A percentile compares a stretch with the other conserved stretches of the same genome.
phyloP scores from a whole-genome alignment of 805 yeast species.

The Monosporozyma solicola region DNA sequence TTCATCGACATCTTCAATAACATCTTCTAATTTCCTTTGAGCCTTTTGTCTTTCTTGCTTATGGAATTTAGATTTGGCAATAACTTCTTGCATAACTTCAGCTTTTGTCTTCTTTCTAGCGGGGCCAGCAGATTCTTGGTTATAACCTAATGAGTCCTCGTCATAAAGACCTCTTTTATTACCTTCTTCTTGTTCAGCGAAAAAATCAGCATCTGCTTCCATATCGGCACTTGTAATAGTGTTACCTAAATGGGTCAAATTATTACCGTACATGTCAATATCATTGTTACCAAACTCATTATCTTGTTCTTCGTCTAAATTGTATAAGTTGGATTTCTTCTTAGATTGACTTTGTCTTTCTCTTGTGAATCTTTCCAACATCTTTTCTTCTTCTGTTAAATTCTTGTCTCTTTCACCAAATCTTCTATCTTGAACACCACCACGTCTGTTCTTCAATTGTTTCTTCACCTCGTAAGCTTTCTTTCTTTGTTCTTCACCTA shows the following conservation, averaged over 20 bases:
- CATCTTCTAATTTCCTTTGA: conserved; percentile 49
- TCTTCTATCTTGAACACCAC: conserved; percentile 75
- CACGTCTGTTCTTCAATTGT: conserved; percentile 58
- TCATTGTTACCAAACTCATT: conserved; percentile 36
- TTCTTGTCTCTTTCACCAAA: conserved; percentile 77
- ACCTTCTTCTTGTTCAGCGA: conserved; percentile 4
- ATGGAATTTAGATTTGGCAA: conserved; percentile 71
- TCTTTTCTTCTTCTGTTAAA: conserved; percentile 81
- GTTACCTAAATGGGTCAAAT: conserved; percentile 74
- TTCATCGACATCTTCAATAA: conserved; percentile 61
- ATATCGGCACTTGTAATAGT: conserved; percentile 47
- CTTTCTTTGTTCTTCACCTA: conserved; percentile 56
- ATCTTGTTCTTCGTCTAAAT: conserved; percentile 61
- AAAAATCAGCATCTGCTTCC: conserved; percentile 30
- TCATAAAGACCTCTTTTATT: conserved; percentile 26
- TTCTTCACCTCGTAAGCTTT: conserved; percentile 57
- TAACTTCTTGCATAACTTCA: conserved; percentile 79
- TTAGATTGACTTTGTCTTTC: conserved; percentile 62
- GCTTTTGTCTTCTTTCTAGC: conserved; percentile 66
- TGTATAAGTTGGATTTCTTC: conserved; percentile 53
- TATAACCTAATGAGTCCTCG: conserved; percentile 22
- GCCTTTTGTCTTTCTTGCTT: conserved; percentile 66
- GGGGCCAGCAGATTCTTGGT: conserved; percentile 35
- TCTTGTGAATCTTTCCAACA: conserved; percentile 88
- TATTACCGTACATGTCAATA: conserved; percentile 31